Evolutionary conservation across 768 basidiomycete genomes (phyloP).

Genomic region (Russula olivacea): DNA sequence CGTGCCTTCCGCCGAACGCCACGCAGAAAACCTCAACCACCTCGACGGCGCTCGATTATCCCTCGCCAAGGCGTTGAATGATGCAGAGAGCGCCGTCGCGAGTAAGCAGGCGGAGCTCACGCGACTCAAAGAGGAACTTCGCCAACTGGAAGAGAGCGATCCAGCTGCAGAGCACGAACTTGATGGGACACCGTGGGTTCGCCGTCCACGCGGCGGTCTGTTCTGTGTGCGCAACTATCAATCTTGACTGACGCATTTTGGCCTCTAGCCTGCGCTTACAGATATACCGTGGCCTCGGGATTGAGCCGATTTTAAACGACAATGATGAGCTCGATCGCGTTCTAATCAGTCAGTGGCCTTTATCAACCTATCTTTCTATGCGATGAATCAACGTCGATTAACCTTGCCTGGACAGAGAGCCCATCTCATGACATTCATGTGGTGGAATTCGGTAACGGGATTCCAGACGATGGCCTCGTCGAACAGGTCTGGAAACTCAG

Average conservation of each 20-base stretch:
- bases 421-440: conserved; percentile 20
- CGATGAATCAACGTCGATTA: neutral
- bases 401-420: conserved; percentile 26
- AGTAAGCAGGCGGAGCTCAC: conserved; percentile 68
- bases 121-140: conserved; percentile 57
- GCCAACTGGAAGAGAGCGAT: conserved; percentile 58
- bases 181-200: conserved; percentile 58
- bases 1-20: conserved; percentile 61
- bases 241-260: neutral
- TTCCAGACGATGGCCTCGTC: neutral
- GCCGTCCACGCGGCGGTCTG: neutral
- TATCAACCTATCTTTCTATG: neutral
- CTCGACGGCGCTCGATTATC: conserved; percentile 58
- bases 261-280: conserved; percentile 55
- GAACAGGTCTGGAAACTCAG: conserved; percentile 23
- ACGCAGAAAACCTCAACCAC: conserved; percentile 55
- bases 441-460: conserved; percentile 4
- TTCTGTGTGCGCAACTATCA: neutral
- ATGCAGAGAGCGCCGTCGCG: conserved; percentile 57
- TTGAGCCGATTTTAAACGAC: conserved; percentile 57
- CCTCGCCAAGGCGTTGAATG: conserved; percentile 68
- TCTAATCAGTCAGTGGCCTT: conserved; percentile 54
- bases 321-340: conserved; percentile 49
- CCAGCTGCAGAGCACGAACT: conserved; percentile 69
- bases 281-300: conserved; percentile 66